Base-by-base conservation (phyloP, 2,329 filamentous ascomycete species). In the Orbilia ellipsospora region DNA sequence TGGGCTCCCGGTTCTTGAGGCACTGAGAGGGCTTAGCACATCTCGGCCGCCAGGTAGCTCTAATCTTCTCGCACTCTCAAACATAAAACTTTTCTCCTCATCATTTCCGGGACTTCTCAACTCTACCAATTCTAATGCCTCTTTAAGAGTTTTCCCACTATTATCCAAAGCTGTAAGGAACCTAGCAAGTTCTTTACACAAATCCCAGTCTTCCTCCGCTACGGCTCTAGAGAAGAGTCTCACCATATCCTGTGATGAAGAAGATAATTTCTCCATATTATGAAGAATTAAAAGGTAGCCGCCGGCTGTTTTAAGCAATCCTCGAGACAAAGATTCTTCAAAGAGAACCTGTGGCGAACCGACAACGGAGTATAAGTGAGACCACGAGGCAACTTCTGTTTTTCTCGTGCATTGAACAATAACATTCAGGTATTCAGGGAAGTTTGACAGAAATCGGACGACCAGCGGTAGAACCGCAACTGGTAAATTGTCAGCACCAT, bases 331-430 rank as follows among this genome's bases (percentile, higher is more conserved):
- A 3, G 93, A 94, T 82, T 97, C 92, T 82, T 99, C 94, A 79
- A 99, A 99, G 0, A 99, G 87, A 78, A 95, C 92, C 80, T 93
- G 90, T 2, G 94, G 92, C 0, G 94, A 92, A 0, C 95, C 95
- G 0, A 99, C 86, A 80, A 97, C 93, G 15, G 76, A 77, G 82
- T 99, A 99, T 0, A 99, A 86, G 0, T 95, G 97, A 73, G 91
- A 90, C 95, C 95, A 99, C 67, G 93, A 96, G 45, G 94, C 89
- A 6, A 97, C 89, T 81, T 99, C 95, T 0, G 95, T 99, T 83
- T 99, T 99, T 65, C 95, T 90, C 0, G 95, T 97, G 83, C 95
- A 99, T 83, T 96, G 95, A 18, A 99, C 91, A 23, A 99, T 90
- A 70, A 98, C 95, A 80, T 98, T 94, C 15, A 98, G 89, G 80